A percentile compares a stretch with the other conserved stretches of the same genome.
Conservation (phyloP, 345 rosid species). For the Heritiera fomes region DNA sequence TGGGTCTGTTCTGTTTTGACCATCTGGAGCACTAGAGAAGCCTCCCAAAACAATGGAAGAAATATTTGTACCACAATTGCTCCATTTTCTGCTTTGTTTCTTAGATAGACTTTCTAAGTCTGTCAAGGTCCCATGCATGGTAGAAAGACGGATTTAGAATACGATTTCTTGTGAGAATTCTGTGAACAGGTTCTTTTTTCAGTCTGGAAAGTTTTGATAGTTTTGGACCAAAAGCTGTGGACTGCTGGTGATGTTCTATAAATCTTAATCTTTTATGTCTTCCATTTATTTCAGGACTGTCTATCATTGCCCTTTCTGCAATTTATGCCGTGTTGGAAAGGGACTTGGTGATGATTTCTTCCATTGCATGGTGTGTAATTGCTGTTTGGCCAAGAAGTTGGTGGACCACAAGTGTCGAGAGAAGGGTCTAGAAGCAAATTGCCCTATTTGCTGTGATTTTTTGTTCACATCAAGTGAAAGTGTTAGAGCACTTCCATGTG, state of each 20-base stretch:
- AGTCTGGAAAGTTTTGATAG: neutral
- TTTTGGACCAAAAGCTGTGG: slow-evolving; percentile 1
- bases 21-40: slow-evolving; percentile 6
- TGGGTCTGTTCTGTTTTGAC: slow-evolving; percentile 14
- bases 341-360: slow-evolving; percentile 68
- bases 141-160: neutral
- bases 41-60: neutral
- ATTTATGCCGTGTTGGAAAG: slow-evolving; percentile 59
- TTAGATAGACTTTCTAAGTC: neutral
- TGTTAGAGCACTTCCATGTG: slow-evolving; percentile 64
- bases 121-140: neutral
- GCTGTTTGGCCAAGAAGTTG: slow-evolving; percentile 57
- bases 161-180: neutral
- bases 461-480: slow-evolving; percentile 58
- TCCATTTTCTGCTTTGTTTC: neutral
- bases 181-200: neutral
- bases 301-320: slow-evolving; percentile 68
- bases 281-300: slow-evolving; percentile 44
- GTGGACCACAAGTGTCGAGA: slow-evolving; percentile 62
- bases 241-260: slow-evolving; percentile 1
- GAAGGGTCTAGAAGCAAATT: slow-evolving; percentile 61
- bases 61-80: neutral
- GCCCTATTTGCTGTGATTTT: slow-evolving; percentile 61
- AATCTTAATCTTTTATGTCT: neutral
- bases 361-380: slow-evolving; percentile 68